Evolutionary conservation across 176 grass and related monocot species (phyloP), one percentile per base, ranked within the genome.

Genomic region (Carex littledalei): DNA sequence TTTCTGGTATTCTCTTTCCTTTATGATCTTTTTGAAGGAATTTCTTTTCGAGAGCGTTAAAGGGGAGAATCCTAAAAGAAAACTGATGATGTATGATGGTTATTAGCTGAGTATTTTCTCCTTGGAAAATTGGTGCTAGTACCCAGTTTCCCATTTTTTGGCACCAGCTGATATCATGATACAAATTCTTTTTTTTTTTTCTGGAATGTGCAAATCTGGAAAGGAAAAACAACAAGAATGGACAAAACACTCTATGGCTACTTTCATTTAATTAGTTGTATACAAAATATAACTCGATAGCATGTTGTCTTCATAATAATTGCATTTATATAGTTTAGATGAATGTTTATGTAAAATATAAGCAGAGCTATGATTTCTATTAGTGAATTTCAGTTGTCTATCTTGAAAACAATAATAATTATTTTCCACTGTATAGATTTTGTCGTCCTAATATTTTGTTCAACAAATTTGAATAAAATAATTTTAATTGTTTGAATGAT

Each of bases 1-100:
- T 80, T 90, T 90, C 70, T 59, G 63, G 47, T 87, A 90, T 89
- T 83, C 84, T 47, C 84, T 54, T 10, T 57, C 3, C 80, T 29
- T 49, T 75, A 86, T 49, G 21, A 18, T 35, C 59, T 76, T 64
- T 43, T 52, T 78, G 14, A 4, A 47, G 2, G 16, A 49, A 63
- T 47, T 84, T 84, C 20, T 80, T 81, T 43, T 84, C 55, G 81
- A 81, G 81, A 86, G 81, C 83, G 65, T 75, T 73, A 81, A 87
- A 81, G 63, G 85, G 75, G 84, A 70, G 61, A 70, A 26, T 49
- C 88, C 65, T 72, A 83, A 78, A 90, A 77, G 18, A 90, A 34
- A 66, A 54, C 31, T 77, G 47, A 3, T 77, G 47, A 77, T 54
- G 21, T 77, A 55, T 77, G 45, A 52, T 76, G 22, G 47, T 15